Base-by-base conservation (phyloP, 768 basidiomycete genomes). In the Kwoniella bestiolae region DNA sequence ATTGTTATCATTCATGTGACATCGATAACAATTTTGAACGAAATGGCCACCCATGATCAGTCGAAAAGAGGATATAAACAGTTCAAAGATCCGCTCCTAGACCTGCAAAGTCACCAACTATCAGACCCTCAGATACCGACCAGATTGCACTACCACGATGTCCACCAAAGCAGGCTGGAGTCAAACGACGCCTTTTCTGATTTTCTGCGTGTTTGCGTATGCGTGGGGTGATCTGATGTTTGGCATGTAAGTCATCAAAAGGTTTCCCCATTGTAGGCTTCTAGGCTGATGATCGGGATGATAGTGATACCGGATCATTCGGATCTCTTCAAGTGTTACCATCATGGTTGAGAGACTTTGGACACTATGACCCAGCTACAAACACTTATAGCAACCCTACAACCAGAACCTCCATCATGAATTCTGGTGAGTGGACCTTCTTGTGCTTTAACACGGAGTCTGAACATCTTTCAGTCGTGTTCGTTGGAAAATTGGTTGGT, bases 261-360 rank as follows among this genome's bases (percentile, higher is more conserved):
- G 6, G 34, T 5, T 35, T 12, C 12, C 12, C 12, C 12, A 12
- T 26, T 23, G n/a, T n/a, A 21, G 25, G 16, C 26, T 11, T n/a
- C 5, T 28, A 7, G 26, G n/a, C 16, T 18, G 6, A 53, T n/a
- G 6, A 32, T 26, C 26, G 4, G 9, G 7, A 5, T 5, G 5
- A 7, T 16, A 68, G 67, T 59, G 67, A 68, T 55, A 56, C 53
- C 21, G 67, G 45, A 5, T 53, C 56, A 18, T 68, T 68, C 50
- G 32, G 46, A 9, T 44, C 67, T 18, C 56, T 68, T 21, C 61
- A 68, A 45, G 67, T 59, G 21, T 28, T 58, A 7, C 62, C 67
- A 3, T 63, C 67, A 6, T 68, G 53, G 49, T 50, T 68, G n/a
- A 57, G 34, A 21, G 49, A 51, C 35, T 68, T 68, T 29, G 67